Base-by-base conservation (phyloP, 2,329 filamentous ascomycete species). In the Paecilomyces fulvus region DNA sequence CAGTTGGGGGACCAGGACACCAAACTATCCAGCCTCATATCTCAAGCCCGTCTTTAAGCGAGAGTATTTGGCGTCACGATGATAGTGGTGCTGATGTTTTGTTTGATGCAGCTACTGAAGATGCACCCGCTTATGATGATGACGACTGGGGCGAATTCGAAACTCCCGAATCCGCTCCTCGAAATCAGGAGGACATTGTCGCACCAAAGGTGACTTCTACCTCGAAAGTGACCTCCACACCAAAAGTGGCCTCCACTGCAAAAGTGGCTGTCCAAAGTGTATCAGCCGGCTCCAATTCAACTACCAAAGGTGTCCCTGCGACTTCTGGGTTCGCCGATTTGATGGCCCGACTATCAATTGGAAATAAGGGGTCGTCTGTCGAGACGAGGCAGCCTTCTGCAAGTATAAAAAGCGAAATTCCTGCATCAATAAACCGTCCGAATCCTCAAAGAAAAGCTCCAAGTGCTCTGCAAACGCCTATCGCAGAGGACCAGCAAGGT, bases 61-160 rank as follows among this genome's bases (percentile, higher is more conserved):
- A 51, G 33, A 46, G 33, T 33, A 28, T 55, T 10, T 55, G 56
- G 46, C 57, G 49, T 48, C 57, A 46, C 1, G 49, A 55, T 30
- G 37, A 52, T n/a, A 31, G 55, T 43, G 57, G 51, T 25, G 53
- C 51, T 10, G 57, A 83, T 60, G 79, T 89, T 3, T 73, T 89
- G 2, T 89, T 89, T 66, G 86, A 89, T 69, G 85, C 81, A 33
- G 60, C 68, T 30, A 59, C 66, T 7, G 72, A 74, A 50, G 53
- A 52, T 37, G 56, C 58, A 30, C 60, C 62, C 11, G 62, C 62
- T 48, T 64, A 69, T 30, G 63, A 61, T 9, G 71, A 74, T 31
- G 75, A 77, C 51, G 73, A 73, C 9, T 78, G 75, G 75, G 76
- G 75, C n/a, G 74, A 76, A 49, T 77, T 77, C 55, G 74, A 76